These are phyloP conservation scores for Crithidia bombi DNA, from an alignment of 208 protist species.

Conservation along the genomic window DNA sequence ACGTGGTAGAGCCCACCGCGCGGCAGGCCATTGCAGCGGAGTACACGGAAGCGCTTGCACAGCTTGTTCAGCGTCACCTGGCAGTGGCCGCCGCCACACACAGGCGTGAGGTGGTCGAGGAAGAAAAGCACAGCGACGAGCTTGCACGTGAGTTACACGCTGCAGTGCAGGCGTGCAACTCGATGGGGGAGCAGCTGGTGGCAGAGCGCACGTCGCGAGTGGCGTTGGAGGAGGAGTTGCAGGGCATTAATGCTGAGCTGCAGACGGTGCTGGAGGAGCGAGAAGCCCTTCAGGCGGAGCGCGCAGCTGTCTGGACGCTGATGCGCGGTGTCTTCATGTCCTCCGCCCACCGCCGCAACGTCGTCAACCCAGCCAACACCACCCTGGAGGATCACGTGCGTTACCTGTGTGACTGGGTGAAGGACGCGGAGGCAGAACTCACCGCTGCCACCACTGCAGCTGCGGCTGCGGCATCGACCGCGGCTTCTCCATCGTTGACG, in stretches of 20 bases:
- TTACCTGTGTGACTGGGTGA: slow-evolving; percentile 14
- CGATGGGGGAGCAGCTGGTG: neutral
- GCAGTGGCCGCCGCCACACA: slow-evolving; percentile 2
- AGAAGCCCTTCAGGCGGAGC: slow-evolving; percentile 18
- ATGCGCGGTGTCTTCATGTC: slow-evolving; percentile 3
- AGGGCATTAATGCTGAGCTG: neutral
- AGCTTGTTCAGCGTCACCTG: slow-evolving; percentile 15
- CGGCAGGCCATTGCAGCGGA: slow-evolving; percentile 14
- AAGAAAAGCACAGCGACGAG: slow-evolving; percentile 5
- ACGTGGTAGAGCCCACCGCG: slow-evolving; percentile 37
- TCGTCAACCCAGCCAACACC: slow-evolving; percentile 3
- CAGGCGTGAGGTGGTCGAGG: neutral
- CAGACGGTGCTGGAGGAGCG: slow-evolving; percentile 5
- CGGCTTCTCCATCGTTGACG: neutral
- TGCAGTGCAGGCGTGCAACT: slow-evolving; percentile 6
- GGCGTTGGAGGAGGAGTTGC: slow-evolving; percentile 23
- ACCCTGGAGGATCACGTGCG: slow-evolving; percentile 26
- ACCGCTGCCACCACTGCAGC: neutral
- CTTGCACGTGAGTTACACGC: slow-evolving; percentile 5
- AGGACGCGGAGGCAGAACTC: slow-evolving; percentile 5
- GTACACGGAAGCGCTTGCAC: slow-evolving; percentile 13
- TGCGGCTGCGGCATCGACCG: neutral
- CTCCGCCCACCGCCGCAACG: neutral
- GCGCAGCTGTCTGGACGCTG: slow-evolving; percentile 11
- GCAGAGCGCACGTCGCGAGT: slow-evolving; percentile 10